phyloP scores from a whole-genome alignment of 352 stramenopile species.

The Globisporangium middletonii region DNA sequence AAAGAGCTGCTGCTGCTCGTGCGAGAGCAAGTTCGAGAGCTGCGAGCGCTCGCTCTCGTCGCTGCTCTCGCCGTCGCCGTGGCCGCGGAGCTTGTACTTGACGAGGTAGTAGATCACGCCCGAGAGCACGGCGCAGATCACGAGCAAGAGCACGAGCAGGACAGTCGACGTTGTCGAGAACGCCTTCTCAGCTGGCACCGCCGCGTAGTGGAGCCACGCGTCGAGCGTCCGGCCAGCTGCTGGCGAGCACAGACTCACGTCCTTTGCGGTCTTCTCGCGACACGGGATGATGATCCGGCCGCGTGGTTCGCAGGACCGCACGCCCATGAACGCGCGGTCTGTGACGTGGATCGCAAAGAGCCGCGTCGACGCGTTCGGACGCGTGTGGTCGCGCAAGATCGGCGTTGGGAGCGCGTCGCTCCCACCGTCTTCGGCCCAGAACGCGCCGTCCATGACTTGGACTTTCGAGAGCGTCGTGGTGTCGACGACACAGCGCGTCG shows the following conservation, averaged over 20 bases:
- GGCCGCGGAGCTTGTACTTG: conserved; percentile 26
- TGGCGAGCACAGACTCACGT: conserved; percentile 40
- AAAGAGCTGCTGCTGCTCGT: conserved; percentile 4
- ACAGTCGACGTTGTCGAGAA: conserved; percentile 57
- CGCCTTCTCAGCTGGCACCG: conserved; percentile 23
- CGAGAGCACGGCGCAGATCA: conserved; percentile 27
- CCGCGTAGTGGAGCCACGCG: conserved; percentile 47
- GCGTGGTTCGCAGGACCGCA: conserved; percentile 39
- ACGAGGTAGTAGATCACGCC: conserved; percentile 47
- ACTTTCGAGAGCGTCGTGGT: conserved; percentile 26
- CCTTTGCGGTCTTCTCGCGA: conserved; percentile 33
- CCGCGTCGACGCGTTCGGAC: conserved; percentile 8
- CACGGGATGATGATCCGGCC: conserved; percentile 66
- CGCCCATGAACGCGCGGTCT: conserved; percentile 29
- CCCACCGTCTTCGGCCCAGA: conserved; percentile 60
- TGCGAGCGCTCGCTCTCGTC: conserved; percentile 26
- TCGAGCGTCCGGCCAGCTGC: conserved; percentile 34
- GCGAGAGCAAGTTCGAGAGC: conserved; percentile 25
- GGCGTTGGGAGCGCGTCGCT: conserved; percentile 38
- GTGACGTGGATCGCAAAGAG: conserved; percentile 66
- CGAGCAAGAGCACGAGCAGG: conserved; percentile 32
- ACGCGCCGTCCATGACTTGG: conserved; percentile 23
- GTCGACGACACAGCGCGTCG: conserved; percentile 40
- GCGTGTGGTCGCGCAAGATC: conserved; percentile 45
- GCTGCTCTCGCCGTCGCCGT: conserved; percentile 2